Conservation (phyloP, 352 stramenopile species). For the Nothophytophthora sp. region DNA sequence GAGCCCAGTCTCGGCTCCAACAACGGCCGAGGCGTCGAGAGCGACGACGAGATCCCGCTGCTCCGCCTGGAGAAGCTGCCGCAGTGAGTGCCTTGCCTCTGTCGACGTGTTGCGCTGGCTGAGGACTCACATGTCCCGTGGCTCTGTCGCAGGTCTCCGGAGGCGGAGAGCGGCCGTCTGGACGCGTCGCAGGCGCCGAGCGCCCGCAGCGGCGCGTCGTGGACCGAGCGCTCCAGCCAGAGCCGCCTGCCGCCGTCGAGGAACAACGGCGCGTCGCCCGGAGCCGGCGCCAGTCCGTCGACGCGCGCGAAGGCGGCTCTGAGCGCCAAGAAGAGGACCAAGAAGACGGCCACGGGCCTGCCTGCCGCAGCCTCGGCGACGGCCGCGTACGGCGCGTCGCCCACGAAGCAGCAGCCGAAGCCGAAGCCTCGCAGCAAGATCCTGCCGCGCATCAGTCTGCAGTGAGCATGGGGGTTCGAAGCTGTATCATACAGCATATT, state of each 20-base stretch:
- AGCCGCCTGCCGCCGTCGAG: slow-evolving; percentile 17
- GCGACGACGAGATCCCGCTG: slow-evolving; percentile 55
- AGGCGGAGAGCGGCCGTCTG: slow-evolving; percentile 19
- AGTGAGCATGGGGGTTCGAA: slow-evolving; percentile 14
- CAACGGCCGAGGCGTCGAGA: slow-evolving; percentile 52
- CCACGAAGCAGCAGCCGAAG: slow-evolving; percentile 27
- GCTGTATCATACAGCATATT: too few relatives aligned
- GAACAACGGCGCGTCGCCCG: slow-evolving; percentile 21
- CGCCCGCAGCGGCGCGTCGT: slow-evolving; percentile 14
- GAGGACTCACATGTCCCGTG: slow-evolving; percentile 6
- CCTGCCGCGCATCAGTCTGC: slow-evolving; percentile 26
- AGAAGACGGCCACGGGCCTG: slow-evolving; percentile 15
- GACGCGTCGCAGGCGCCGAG: slow-evolving; percentile 7
- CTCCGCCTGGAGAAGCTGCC: slow-evolving; percentile 57
- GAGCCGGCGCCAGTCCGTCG: slow-evolving; percentile 5
- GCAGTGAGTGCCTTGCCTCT: slow-evolving; percentile 22
- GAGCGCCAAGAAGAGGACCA: slow-evolving; percentile 25
- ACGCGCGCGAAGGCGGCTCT: slow-evolving; percentile 14
- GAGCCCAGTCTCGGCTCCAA: slow-evolving; percentile 1
- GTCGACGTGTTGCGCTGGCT: not conserved
- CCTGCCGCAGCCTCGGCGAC: slow-evolving; percentile 8
- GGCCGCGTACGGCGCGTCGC: slow-evolving; percentile 14
- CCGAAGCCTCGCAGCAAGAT: slow-evolving; percentile 21
- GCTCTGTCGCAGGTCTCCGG: slow-evolving; percentile 15
- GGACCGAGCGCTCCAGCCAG: slow-evolving; percentile 14